Evolutionary conservation across 495 filamentous ascomycete genomes (phyloP).

Genomic region (Aspergillus bridgeri): DNA sequence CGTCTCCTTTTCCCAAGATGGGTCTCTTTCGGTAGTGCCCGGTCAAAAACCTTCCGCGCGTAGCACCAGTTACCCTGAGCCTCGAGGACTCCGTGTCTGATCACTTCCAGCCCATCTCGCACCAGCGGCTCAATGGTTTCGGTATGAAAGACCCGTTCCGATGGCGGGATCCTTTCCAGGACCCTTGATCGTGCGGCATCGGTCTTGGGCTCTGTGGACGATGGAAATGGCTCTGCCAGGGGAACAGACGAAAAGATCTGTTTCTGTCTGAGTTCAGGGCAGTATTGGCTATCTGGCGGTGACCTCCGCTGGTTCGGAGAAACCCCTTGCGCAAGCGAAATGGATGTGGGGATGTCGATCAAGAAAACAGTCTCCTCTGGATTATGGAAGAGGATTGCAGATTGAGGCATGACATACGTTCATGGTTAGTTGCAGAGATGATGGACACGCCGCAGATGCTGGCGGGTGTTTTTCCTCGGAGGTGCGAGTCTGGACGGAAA

Average conservation of each 20-base stretch:
- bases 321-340: conserved; percentile 40
- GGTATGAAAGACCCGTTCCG: conserved; percentile 30
- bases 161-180: conserved; percentile 25
- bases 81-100: conserved; percentile 16
- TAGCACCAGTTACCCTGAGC: conserved; percentile 39
- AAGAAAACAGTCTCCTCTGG: conserved; percentile 42
- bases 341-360: conserved; percentile 64
- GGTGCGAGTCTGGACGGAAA: neutral
- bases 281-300: conserved; percentile 2
- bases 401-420: conserved; percentile 6
- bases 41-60: conserved; percentile 17
- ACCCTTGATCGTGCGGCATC: conserved; percentile 36
- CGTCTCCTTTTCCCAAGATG: neutral
- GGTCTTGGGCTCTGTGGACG: conserved; percentile 41
- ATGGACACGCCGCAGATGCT: neutral
- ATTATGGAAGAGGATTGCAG: conserved; percentile 52
- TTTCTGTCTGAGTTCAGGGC: conserved; percentile 4
- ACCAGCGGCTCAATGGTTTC: conserved; percentile 30
- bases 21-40: neutral
- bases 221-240: conserved; percentile 30
- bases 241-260: conserved; percentile 32
- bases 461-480: neutral
- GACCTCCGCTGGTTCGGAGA: conserved; percentile 8
- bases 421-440: neutral
- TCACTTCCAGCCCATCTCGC: conserved; percentile 22